phyloP scores from a whole-genome alignment of 768 basidiomycete genomes.

The Kwoniella botswanensis region DNA sequence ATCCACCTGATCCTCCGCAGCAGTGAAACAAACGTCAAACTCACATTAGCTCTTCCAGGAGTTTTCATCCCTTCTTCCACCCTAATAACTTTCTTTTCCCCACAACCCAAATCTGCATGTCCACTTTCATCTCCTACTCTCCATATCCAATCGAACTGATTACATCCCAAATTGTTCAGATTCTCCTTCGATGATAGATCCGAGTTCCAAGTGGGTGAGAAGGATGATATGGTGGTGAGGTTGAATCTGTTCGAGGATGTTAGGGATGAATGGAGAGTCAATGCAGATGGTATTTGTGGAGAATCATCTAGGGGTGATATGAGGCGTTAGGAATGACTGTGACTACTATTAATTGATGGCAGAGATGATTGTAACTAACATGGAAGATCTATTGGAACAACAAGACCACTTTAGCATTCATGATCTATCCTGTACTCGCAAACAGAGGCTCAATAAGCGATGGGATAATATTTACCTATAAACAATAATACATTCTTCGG shows the following conservation, averaged over 20 bases:
- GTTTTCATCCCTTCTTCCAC: conserved; percentile 3
- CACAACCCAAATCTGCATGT: conserved; percentile 8
- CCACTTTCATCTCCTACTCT: conserved; percentile 19
- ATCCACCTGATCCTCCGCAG: too few species aligned
- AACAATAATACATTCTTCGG: conserved; percentile 21
- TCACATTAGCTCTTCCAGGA: conserved; percentile 13
- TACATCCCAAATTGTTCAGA: conserved; percentile 13
- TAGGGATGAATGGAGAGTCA: conserved; percentile 6
- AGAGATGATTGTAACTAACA: conserved; percentile 12
- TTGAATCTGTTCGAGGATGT: conserved; percentile 7
- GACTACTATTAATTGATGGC: not conserved
- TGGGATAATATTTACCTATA: conserved; percentile 6
- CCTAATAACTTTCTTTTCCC: conserved; percentile 10
- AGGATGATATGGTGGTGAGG: conserved; percentile 12
- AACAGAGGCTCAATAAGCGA: too few species aligned
- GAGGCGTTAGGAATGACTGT: not conserved
- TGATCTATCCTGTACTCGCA: not conserved
- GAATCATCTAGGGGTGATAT: conserved; percentile 10
- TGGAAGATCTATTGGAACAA: conserved; percentile 19
- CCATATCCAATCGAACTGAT: conserved; percentile 28
- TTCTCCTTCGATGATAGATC: conserved; percentile 2
- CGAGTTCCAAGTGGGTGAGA: conserved; percentile 24
- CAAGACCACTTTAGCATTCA: not conserved
- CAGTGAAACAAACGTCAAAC: not conserved
- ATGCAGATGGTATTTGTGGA: conserved; percentile 1